Percentiles rank a stretch among this genome's conserved stretches.
Conservation (phyloP, 768 basidiomycete species). For the Obba rivulosa region DNA sequence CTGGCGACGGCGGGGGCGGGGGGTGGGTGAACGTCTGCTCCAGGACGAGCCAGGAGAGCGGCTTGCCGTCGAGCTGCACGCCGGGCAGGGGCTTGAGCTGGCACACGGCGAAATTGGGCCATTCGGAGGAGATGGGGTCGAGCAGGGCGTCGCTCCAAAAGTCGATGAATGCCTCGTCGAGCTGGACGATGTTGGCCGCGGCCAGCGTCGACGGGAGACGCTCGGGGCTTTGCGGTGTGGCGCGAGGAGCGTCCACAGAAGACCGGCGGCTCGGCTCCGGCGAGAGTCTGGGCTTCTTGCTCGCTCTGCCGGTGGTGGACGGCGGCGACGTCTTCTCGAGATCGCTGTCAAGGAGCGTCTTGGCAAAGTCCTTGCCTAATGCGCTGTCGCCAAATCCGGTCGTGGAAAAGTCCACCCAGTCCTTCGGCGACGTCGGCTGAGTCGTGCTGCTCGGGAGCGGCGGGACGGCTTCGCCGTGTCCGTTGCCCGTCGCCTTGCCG, state of each 20-base stretch:
- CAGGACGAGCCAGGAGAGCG: slow-evolving; percentile 60
- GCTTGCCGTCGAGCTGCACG: slow-evolving; percentile 28
- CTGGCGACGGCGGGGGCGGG: slow-evolving; percentile 24
- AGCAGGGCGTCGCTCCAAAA: slow-evolving; percentile 75
- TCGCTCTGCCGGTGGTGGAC: slow-evolving; percentile 27
- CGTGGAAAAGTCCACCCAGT: slow-evolving; percentile 68
- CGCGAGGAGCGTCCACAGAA: slow-evolving; percentile 17
- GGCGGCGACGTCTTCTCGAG: slow-evolving; percentile 47
- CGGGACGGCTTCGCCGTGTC: slow-evolving; percentile 7
- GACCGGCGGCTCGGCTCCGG: slow-evolving; percentile 16
- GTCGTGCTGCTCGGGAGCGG: slow-evolving; percentile 8
- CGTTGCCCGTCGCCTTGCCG: slow-evolving; percentile 1
- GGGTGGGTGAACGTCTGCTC: slow-evolving; percentile 52
- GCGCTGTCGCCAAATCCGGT: slow-evolving; percentile 50
- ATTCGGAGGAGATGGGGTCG: slow-evolving; percentile 58
- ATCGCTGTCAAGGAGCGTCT: slow-evolving; percentile 55
- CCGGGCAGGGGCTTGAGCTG: slow-evolving; percentile 45
- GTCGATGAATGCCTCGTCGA: slow-evolving; percentile 81
- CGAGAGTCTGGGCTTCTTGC: slow-evolving; percentile 27
- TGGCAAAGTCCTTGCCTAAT: slow-evolving; percentile 41
- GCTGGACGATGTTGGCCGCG: slow-evolving; percentile 41
- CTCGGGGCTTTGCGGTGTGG: background rate
- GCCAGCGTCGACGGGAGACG: slow-evolving; percentile 30
- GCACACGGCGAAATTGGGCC: slow-evolving; percentile 69
- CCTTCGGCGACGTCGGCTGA: slow-evolving; percentile 25